A percentile compares a stretch with the other conserved stretches of the same genome.
Conservation (phyloP, 2,329 filamentous ascomycete genomes). For the Aspergillus intermedius region DNA sequence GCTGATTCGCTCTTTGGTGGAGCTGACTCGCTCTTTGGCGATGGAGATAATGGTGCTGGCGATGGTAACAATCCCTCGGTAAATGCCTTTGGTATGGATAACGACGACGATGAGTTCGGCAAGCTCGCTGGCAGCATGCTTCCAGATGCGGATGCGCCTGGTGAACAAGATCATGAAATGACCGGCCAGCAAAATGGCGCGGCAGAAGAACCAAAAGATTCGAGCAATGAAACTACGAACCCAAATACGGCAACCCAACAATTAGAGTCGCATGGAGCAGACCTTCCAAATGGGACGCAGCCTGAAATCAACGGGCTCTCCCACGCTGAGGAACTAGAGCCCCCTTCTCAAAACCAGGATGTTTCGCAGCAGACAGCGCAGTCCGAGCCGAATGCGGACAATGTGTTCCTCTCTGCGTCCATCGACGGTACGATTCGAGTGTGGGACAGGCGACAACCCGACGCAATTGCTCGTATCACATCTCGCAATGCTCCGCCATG, state of each 20-base stretch:
- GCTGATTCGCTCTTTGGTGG: constrained; percentile 78
- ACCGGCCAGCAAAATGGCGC: constrained; percentile 15
- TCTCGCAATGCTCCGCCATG: constrained; percentile 78
- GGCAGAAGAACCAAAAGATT: constrained; percentile 4
- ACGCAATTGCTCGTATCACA: constrained; percentile 71
- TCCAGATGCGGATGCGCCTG: constrained; percentile 41
- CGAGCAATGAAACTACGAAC: constrained; percentile 6
- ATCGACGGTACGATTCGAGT: constrained; percentile 44
- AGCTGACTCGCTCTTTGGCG: constrained; percentile 84
- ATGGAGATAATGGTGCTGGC: constrained; percentile 55
- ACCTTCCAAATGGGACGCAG: constrained; percentile 20
- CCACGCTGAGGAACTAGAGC: constrained; percentile 37
- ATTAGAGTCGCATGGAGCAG: constrained; percentile 11
- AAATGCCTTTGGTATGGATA: constrained; percentile 64
- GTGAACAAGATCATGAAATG: constrained; percentile 26
- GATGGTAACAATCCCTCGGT: constrained; percentile 45
- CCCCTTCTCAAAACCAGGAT: constrained; percentile 18
- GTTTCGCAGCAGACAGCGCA: constrained; percentile 18
- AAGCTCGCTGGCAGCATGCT: constrained; percentile 59
- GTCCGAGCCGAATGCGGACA: constrained; percentile 49
- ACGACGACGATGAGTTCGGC: constrained; percentile 74
- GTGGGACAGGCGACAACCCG: constrained; percentile 56
- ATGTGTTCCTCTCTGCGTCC: constrained; percentile 74
- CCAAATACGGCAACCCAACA: constrained; percentile 8
- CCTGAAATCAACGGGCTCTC: constrained; percentile 36